A percentile compares a stretch with the other conserved stretches of the same genome.
These are phyloP conservation scores for Mycena haematopus DNA, from an alignment of 768 basidiomycete genomes.

Conservation along the genomic window DNA sequence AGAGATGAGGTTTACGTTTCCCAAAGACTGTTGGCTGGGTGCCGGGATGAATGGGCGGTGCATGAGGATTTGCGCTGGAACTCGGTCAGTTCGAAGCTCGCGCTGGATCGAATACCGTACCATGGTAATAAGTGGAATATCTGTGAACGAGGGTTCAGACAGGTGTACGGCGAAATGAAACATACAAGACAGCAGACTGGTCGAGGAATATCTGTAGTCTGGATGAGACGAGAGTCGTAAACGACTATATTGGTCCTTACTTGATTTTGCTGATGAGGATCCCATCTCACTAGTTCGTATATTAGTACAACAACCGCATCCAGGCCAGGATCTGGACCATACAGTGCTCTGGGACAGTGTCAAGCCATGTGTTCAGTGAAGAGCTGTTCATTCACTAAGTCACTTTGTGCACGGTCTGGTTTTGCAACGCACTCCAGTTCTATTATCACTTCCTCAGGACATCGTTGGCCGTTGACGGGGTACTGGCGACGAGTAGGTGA, in stretches of 20 bases:
- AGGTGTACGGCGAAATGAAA: background rate
- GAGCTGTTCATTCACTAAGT: background rate
- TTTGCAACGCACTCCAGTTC: slow-evolving; percentile 14
- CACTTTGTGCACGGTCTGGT: background rate
- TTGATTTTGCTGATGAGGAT: background rate
- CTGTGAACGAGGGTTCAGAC: background rate
- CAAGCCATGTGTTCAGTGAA: slow-evolving; percentile 20
- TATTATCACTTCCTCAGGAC: background rate
- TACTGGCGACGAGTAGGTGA: background rate
- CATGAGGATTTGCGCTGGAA: background rate
- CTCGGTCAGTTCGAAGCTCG: background rate
- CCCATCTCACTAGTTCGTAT: background rate
- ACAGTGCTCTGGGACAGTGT: background rate
- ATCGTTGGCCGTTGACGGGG: background rate
- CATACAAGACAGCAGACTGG: background rate
- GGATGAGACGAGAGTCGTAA: background rate
- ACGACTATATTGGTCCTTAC: background rate
- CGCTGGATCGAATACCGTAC: background rate
- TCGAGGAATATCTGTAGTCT: background rate
- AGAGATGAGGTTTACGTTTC: background rate
- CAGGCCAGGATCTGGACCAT: too few species aligned
- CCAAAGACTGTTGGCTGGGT: background rate
- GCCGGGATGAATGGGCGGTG: background rate
- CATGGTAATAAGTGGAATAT: background rate
- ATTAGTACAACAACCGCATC: too few species aligned